Base-by-base conservation (phyloP, 1,284 basidiomycete species). In the Ustilago shanxiensis region DNA sequence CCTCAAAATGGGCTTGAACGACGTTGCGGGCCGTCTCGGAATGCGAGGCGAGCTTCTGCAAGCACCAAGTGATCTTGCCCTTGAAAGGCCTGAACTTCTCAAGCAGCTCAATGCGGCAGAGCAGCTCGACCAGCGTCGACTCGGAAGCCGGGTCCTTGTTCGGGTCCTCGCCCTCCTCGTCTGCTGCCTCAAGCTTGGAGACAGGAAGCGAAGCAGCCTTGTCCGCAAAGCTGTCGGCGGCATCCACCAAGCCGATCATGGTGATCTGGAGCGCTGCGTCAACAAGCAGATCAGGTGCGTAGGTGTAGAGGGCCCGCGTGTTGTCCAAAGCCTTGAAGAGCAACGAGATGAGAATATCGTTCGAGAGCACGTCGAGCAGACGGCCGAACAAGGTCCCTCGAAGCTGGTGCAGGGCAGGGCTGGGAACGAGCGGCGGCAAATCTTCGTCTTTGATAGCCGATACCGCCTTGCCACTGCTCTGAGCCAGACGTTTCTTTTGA, bases 231-330 rank as follows among this genome's bases (percentile, higher is more conserved):
- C 11, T 51, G 2, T 54, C 69, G 18, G 70, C 69, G 5, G 59
- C 57, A 52, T 83, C 83, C 16, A 78, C 75, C 14, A 85, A 50
- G 20, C 77, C 84, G 28, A 79, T 72, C 62, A 79, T 72, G 57
- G 81, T 31, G 39, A 86, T 79, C 85, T 97, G 93, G 26, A 98
- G 88, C 0, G 90, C 90, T 74, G 95, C 92, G 85, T 98, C 96
- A 16, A 98, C 89, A 61, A 98, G 92, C 2, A 93, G 92, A 83
- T 96, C 95, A 0, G 83, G 83, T 22, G 83, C 66, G 51, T 80
- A 70, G 8, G 65, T 57, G 49, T 67, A 60, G 22, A 67, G 33
- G 5, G 58, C 44, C 4, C 59, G 66, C 16, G 72, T 75, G 49
- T 76, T 73, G 35, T 66, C 66, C 24, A 84, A 59, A 11, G 81